A percentile compares a stretch with the other conserved stretches of the same genome.
These are phyloP conservation scores for Wakefieldia striispora DNA, from an alignment of 768 basidiomycete species.

Conservation along the genomic window DNA sequence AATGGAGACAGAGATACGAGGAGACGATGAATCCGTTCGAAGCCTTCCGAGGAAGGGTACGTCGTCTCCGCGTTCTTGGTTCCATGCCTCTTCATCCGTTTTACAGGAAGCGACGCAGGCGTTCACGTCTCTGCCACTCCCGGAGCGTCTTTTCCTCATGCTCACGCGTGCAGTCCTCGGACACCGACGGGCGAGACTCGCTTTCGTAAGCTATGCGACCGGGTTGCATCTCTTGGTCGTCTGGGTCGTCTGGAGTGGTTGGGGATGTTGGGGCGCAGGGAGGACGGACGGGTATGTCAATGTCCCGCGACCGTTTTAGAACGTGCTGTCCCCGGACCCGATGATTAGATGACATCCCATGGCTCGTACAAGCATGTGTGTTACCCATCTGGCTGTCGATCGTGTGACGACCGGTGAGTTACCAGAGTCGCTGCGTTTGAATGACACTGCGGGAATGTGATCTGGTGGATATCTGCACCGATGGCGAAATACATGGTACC, in stretches of 20 bases:
- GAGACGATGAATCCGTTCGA: constrained; percentile 99
- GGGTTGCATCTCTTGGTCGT: constrained; percentile 79
- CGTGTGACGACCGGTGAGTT: too few relatives aligned
- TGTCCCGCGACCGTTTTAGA: constrained; percentile 19
- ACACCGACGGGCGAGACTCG: constrained; percentile 83
- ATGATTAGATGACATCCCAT: neutral
- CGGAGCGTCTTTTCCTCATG: constrained; percentile 84
- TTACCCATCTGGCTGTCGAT: neutral
- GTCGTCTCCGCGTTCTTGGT: constrained; percentile 30
- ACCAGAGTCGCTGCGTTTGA: too few relatives aligned
- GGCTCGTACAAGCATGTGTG: neutral
- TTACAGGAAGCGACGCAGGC: constrained; percentile 90
- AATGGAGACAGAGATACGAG: constrained; percentile 90
- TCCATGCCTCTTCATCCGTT: neutral
- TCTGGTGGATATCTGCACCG: too few relatives aligned
- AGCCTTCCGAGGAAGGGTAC: constrained; percentile 89
- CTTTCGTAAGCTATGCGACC: constrained; percentile 86
- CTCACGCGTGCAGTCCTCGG: constrained; percentile 85
- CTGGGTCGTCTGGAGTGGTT: constrained; percentile 54
- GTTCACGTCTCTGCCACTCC: constrained; percentile 85
- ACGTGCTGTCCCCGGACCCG: too few relatives aligned
- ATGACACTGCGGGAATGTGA: too few relatives aligned
- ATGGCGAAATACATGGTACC: too few relatives aligned
- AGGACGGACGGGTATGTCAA: constrained; percentile 1
- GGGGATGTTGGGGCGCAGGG: constrained; percentile 57